Percentiles rank a stretch among this genome's conserved stretches.
Evolutionary conservation across 257 asterid genomes (phyloP).

Genomic region (Hygrophila difformis): DNA sequence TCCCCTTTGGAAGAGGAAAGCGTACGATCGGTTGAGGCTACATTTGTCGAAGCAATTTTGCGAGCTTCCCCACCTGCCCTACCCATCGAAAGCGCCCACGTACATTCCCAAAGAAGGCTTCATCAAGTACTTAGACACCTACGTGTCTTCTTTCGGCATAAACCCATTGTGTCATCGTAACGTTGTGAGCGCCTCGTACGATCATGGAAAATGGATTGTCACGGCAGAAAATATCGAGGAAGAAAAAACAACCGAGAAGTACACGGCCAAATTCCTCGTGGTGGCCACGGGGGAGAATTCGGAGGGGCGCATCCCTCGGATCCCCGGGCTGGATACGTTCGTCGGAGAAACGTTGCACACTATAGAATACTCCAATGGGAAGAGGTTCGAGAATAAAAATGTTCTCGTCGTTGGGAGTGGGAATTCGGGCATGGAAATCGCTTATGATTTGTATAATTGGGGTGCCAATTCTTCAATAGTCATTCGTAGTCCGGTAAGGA

Average conservation of each 20-base stretch:
- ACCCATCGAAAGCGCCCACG: constrained; percentile 28
- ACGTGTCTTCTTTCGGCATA: constrained; percentile 16
- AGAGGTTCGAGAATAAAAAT: constrained; percentile 4
- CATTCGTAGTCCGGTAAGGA: constrained; percentile 41
- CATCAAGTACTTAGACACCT: constrained; percentile 37
- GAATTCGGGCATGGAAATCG: constrained; percentile 74
- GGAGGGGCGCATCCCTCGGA: constrained; percentile 27
- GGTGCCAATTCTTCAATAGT: constrained; percentile 38
- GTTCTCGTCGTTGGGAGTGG: constrained; percentile 60
- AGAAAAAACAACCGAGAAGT: constrained; percentile 17
- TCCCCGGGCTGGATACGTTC: constrained; percentile 29
- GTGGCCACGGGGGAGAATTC: constrained; percentile 51
- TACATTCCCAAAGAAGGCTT: constrained; percentile 30
- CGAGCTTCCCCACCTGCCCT: constrained; percentile 38
- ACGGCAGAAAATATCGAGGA: not conserved
- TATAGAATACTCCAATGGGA: constrained; percentile 24
- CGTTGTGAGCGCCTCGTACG: constrained; percentile 22
- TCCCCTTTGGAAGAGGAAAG: constrained; percentile 41
- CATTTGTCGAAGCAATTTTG: constrained; percentile 50
- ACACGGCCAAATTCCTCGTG: constrained; percentile 24
- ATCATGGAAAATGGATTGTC: constrained; percentile 29
- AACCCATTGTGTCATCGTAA: constrained; percentile 12
- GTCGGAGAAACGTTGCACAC: constrained; percentile 36
- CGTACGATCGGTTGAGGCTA: constrained; percentile 48
- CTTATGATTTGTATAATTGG: constrained; percentile 40